Evolutionary conservation across 2,329 filamentous ascomycete genomes (phyloP).

Genomic region (Ceratocystis colombiana): DNA sequence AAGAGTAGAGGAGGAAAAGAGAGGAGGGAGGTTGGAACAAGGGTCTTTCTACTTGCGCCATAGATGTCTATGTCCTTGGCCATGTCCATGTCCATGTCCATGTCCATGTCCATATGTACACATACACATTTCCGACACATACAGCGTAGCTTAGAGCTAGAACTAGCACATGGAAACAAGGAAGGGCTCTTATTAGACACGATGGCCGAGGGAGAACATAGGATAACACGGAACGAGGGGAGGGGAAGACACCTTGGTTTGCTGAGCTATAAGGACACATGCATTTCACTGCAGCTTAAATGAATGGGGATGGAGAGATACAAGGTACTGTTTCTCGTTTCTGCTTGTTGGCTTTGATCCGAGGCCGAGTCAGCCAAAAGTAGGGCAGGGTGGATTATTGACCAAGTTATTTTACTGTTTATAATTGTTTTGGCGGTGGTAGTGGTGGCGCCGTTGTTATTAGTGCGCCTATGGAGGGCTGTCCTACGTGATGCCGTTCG

Average conservation of each 20-base stretch:
- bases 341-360: not conserved
- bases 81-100: no score
- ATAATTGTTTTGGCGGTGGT: not conserved
- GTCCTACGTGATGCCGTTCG: not conserved
- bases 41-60: no score
- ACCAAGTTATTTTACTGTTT: not conserved
- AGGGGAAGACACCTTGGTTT: not conserved
- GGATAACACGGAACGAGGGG: not conserved
- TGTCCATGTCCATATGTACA: not conserved
- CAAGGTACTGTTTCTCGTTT: no score
- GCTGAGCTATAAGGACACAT: no score
- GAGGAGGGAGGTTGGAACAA: no score
- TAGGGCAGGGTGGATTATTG: not conserved
- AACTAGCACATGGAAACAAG: no score
- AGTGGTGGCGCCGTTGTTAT: not conserved
- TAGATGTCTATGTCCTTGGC: no score
- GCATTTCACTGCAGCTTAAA: no score
- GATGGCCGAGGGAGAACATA: not conserved
- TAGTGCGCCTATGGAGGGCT: not conserved
- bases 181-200: not conserved
- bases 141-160: not conserved
- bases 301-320: no score
- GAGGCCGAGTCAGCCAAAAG: not conserved
- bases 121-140: not conserved
- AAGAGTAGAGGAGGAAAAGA: no score